Evolutionary conservation across 2,329 filamentous ascomycete genomes (phyloP), one percentile per base, ranked within the genome.

Genomic region (Colletotrichum sp.): DNA sequence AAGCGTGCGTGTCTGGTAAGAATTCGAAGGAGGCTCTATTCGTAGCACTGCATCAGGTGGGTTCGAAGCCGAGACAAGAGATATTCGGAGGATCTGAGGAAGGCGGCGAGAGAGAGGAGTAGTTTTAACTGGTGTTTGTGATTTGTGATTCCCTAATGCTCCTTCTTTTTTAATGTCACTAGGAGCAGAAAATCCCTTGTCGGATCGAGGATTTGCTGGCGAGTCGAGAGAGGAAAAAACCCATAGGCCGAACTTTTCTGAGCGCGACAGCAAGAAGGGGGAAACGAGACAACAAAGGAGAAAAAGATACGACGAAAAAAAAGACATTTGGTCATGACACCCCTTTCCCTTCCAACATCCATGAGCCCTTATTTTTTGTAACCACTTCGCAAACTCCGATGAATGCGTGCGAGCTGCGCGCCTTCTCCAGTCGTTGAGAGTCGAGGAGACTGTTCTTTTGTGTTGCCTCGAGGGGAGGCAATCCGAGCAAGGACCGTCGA

Each of bases 361-460:
- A 75, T 76, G 72, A 75, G 52, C 65, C 67, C 66, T 71, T 69
- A 55, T 69, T 76, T 76, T 71, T 76, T 66, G 66, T 71, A 67
- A 76, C 74, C 74, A 76, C 71, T 75, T 75, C 75, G 67, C 71
- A 75, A 76, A 76, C 75, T 76, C 75, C 75, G 71, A 76, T 75
- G 75, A 76, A 76, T 76, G 75, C 75, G 71, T 76, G 71, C 75
- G 66, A 71, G n/a, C 48, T 52, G 72, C 71, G 67, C 75, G 66
- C 75, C 72, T 76, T 75, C 75, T 76, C 75, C 72, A 62, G 75
- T 75, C 75, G 71, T 66, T 75, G 72, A 67, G 60, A 75, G 74
- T 65, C 70, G 73, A 60, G 63, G 63, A 76, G 74, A 76, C 70
- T n/a, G 67, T 63, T 36, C 22, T 70, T 62, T n/a, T 59, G 44